Conservation (phyloP, 2,329 filamentous ascomycete species). For the Aspergillus pseudoglaucus region DNA sequence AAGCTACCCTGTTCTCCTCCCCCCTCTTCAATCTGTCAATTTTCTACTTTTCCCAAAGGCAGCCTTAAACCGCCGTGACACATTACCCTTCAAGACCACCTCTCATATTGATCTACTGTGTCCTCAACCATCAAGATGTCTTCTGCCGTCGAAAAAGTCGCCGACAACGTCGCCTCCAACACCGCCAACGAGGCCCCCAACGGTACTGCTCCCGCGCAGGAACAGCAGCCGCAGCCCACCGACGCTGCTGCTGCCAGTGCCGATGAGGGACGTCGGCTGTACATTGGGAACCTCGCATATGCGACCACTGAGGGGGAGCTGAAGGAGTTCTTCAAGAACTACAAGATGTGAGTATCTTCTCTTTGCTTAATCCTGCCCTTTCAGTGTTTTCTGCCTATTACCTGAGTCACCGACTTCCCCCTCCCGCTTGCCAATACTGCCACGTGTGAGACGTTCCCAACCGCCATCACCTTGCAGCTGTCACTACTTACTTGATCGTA, state of each 20-base stretch:
- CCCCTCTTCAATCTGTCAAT: constrained; percentile 51
- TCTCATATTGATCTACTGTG: constrained; percentile 21
- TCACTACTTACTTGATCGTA: background rate
- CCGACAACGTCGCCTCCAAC: constrained; percentile 61
- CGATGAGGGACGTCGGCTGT: constrained; percentile 96
- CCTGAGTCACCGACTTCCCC: background rate
- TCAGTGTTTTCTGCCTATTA: background rate
- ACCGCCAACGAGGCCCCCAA: constrained; percentile 54
- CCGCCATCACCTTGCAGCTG: background rate
- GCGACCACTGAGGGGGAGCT: constrained; percentile 99
- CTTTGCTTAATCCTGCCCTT: background rate
- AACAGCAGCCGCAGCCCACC: constrained; percentile 37
- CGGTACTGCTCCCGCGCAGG: constrained; percentile 58
- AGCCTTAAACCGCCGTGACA: constrained; percentile 37
- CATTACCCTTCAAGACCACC: constrained; percentile 15
- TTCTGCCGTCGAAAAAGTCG: constrained; percentile 65
- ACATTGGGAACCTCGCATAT: constrained; percentile 99
- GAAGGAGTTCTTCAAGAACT: constrained; percentile 99
- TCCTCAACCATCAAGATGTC: constrained; percentile 65
- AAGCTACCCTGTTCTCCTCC: constrained; percentile 70
- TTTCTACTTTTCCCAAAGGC: constrained; percentile 18
- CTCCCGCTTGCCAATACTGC: background rate
- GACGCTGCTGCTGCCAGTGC: constrained; percentile 94
- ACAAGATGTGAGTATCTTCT: constrained; percentile 78
- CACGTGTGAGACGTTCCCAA: constrained; percentile 2